A percentile compares a stretch with the other conserved stretches of the same genome.
These are phyloP conservation scores for Globisporangium megalacanthum DNA, from an alignment of 352 stramenopile species.

Conservation along the genomic window DNA sequence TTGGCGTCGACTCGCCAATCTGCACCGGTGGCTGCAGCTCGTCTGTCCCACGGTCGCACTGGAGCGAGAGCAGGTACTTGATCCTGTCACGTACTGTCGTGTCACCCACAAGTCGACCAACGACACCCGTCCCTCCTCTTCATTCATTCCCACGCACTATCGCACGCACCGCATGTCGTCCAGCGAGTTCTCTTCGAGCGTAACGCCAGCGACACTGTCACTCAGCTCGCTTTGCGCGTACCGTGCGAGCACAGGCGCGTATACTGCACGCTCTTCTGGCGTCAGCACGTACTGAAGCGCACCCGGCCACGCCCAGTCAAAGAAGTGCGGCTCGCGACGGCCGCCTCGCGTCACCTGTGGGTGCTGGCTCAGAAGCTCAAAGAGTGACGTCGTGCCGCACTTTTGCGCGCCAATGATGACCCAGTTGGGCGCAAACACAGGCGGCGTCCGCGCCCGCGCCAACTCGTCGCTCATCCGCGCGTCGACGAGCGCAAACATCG, in stretches of 20 bases:
- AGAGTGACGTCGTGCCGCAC: constrained; percentile 62
- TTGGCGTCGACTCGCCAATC: constrained; percentile 85
- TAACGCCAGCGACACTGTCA: not conserved
- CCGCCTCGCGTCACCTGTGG: constrained; percentile 69
- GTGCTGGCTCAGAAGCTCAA: constrained; percentile 78
- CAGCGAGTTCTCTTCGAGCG: constrained; percentile 24
- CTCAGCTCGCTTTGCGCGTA: constrained; percentile 9
- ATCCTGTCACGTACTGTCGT: constrained; percentile 15
- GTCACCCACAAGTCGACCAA: no score
- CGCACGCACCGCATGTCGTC: constrained; percentile 35
- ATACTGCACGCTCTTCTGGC: constrained; percentile 16
- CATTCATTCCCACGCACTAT: no score
- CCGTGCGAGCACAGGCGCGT: constrained; percentile 19
- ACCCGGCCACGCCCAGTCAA: constrained; percentile 49
- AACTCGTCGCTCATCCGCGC: constrained; percentile 27
- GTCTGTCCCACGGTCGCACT: constrained; percentile 21
- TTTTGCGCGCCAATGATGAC: constrained; percentile 60
- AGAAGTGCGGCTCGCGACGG: constrained; percentile 63
- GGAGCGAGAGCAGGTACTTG: constrained; percentile 50
- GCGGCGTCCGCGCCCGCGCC: constrained; percentile 8
- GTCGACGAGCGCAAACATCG: constrained; percentile 43
- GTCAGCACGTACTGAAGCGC: constrained; percentile 26
- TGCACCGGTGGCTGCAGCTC: constrained; percentile 56
- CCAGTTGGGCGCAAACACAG: constrained; percentile 38
- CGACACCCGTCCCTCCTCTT: no score